Conservation (phyloP, 2,329 filamentous ascomycete species). For the Botryosphaeria dothidea region DNA sequence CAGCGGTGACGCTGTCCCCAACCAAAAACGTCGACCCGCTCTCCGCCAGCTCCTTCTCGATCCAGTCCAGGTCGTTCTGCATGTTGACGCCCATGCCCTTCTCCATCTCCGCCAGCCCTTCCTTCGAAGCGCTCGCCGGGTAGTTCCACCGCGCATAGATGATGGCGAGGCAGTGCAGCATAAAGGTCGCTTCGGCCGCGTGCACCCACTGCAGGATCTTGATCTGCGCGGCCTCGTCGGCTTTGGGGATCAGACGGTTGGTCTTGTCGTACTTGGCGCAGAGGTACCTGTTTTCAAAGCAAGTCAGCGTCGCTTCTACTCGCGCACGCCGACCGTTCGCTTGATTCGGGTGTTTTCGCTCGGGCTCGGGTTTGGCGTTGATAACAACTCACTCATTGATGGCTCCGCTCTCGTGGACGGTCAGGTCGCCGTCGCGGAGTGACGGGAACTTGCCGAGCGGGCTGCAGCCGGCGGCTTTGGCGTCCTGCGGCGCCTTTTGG, state of each 20-base stretch:
- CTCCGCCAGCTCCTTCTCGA: conserved; percentile 44
- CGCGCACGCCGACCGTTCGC: not conserved
- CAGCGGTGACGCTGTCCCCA: conserved; percentile 44
- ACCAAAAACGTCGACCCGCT: conserved; percentile 42
- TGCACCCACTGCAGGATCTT: conserved; percentile 47
- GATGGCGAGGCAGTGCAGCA: conserved; percentile 47
- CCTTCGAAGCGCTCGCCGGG: conserved; percentile 30
- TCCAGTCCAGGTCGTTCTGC: conserved; percentile 47
- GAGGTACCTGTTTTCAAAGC: conserved; percentile 41
- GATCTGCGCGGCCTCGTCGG: conserved; percentile 33
- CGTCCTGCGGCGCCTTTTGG: conserved; percentile 42
- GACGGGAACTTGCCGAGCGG: conserved; percentile 49
- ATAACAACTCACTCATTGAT: conserved; percentile 45
- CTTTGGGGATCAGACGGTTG: conserved; percentile 37
- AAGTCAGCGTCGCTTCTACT: not conserved
- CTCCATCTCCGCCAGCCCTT: conserved; percentile 38
- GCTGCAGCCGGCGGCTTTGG: conserved; percentile 44
- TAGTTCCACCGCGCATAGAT: conserved; percentile 48
- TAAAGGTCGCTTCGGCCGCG: conserved; percentile 50
- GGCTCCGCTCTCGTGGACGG: conserved; percentile 47
- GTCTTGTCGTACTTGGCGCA: conserved; percentile 48
- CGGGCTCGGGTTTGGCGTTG: not conserved
- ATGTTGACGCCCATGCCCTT: conserved; percentile 44
- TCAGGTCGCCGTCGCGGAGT: conserved; percentile 44
- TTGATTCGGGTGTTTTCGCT: not conserved